Conservation (phyloP, 2,329 filamentous ascomycete genomes). For the Aquanectria penicillioides region DNA sequence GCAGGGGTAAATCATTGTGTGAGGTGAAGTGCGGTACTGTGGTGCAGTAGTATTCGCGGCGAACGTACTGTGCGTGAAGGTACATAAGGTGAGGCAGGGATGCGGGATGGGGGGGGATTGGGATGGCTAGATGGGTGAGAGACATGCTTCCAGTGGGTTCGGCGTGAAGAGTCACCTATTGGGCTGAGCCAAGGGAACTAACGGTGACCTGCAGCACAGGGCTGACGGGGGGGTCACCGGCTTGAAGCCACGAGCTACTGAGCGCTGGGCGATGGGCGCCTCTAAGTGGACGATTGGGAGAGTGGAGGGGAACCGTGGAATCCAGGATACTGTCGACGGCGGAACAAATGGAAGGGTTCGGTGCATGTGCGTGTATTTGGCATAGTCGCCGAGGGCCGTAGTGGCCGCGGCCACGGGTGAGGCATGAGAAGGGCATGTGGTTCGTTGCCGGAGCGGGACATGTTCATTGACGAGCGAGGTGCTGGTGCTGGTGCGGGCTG, state of each 20-base stretch:
- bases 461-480: too few species aligned
- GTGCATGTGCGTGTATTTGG: constrained; percentile 10
- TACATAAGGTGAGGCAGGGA: constrained; percentile 8
- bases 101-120: neutral
- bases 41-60: constrained; percentile 3
- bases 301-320: constrained; percentile 21
- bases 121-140: constrained; percentile 17
- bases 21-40: constrained; percentile 16
- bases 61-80: neutral
- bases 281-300: constrained; percentile 10
- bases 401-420: constrained; percentile 8
- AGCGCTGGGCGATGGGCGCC: constrained; percentile 1
- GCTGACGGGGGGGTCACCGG: constrained; percentile 39
- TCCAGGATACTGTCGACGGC: neutral
- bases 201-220: constrained; percentile 40
- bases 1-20: constrained; percentile 27
- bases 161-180: constrained; percentile 43
- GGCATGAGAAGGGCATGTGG: constrained; percentile 9
- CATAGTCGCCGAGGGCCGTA: constrained; percentile 7
- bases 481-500: too few species aligned
- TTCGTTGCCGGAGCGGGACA: constrained; percentile 9
- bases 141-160: constrained; percentile 36
- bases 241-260: constrained; percentile 13
- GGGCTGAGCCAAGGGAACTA: constrained; percentile 33
- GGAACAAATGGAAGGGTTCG: constrained; percentile 15